A percentile compares a stretch with the other conserved stretches of the same genome.
Conservation (phyloP, 768 basidiomycete species). For the Pisolithus microcarpus region DNA sequence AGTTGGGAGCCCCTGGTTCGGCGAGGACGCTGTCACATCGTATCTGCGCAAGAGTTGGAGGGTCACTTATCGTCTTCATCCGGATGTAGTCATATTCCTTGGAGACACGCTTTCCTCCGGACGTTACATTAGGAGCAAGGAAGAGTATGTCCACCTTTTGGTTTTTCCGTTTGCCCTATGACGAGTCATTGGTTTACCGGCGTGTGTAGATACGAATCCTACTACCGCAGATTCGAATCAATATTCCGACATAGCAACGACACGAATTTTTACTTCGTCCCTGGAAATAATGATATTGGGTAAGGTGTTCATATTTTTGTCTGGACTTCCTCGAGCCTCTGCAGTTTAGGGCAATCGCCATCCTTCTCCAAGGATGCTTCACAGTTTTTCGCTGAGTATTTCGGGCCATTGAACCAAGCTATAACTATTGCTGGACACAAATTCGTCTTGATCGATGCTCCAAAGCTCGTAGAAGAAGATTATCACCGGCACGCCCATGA, state of each 20-base stretch:
- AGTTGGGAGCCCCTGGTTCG: constrained; percentile 35
- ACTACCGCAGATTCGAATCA: constrained; percentile 52
- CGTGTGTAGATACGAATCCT: constrained; percentile 49
- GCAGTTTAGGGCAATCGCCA: constrained; percentile 49
- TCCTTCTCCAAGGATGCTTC: constrained; percentile 49
- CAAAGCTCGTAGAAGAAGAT: constrained; percentile 79
- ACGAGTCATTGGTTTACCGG: constrained; percentile 1
- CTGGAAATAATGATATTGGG: constrained; percentile 82
- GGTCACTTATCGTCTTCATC: constrained; percentile 46
- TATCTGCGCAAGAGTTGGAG: constrained; percentile 69
- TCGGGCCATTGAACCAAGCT: constrained; percentile 63
- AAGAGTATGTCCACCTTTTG: constrained; percentile 32
- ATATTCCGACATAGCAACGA: constrained; percentile 44
- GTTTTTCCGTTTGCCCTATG: not conserved
- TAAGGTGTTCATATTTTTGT: constrained; percentile 22
- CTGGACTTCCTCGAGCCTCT: not conserved
- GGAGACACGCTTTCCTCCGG: constrained; percentile 73
- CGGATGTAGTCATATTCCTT: constrained; percentile 64
- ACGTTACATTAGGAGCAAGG: constrained; percentile 41
- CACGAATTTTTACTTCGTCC: constrained; percentile 48
- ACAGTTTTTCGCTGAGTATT: constrained; percentile 49
- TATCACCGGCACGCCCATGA: constrained; percentile 52
- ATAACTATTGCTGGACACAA: constrained; percentile 62
- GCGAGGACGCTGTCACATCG: constrained; percentile 42
- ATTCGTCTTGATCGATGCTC: constrained; percentile 66